Evolutionary conservation across 352 stramenopile species (phyloP).

Genomic region (Globisporangium abappressorium): DNA sequence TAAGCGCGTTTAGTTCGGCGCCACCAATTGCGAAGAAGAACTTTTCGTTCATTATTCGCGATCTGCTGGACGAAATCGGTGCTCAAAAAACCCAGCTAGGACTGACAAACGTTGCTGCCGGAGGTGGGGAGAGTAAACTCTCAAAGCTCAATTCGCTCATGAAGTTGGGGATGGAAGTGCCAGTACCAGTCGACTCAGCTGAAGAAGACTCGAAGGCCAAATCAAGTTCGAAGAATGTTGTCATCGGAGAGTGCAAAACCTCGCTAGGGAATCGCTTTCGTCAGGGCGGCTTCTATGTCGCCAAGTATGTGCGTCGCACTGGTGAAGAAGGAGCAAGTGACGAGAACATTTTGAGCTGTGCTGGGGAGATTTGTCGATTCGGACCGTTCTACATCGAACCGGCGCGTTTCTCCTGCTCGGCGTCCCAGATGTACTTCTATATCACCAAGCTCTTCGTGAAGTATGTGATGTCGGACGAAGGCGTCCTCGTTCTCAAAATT

Average conservation of each 20-base stretch:
- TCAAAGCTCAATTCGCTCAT: slow-evolving; percentile 18
- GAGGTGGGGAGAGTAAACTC: not conserved
- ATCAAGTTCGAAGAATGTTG: not conserved
- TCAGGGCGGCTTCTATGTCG: slow-evolving; percentile 40
- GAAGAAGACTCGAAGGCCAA: not conserved
- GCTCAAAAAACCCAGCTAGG: slow-evolving; percentile 31
- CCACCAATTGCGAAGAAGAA: slow-evolving; percentile 22
- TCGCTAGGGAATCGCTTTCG: slow-evolving; percentile 25
- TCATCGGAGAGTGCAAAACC: slow-evolving; percentile 8
- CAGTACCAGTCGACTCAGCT: not conserved
- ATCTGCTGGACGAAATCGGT: slow-evolving; percentile 51
- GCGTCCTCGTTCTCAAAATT: slow-evolving; percentile 29
- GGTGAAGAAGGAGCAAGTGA: not conserved
- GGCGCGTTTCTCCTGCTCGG: slow-evolving; percentile 22
- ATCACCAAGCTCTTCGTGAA: slow-evolving; percentile 20
- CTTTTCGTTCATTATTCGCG: slow-evolving; percentile 47
- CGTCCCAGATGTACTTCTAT: slow-evolving; percentile 20
- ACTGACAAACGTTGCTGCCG: slow-evolving; percentile 10
- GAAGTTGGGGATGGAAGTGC: slow-evolving; percentile 29
- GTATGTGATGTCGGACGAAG: slow-evolving; percentile 23
- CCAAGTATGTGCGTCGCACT: slow-evolving; percentile 42
- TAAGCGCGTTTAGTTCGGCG: slow-evolving; percentile 30
- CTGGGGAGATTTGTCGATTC: slow-evolving; percentile 46
- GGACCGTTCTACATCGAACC: slow-evolving; percentile 44
- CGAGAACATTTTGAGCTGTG: slow-evolving; percentile 12